phyloP scores from a whole-genome alignment of 306 rosid species.

The Myrica gale region DNA sequence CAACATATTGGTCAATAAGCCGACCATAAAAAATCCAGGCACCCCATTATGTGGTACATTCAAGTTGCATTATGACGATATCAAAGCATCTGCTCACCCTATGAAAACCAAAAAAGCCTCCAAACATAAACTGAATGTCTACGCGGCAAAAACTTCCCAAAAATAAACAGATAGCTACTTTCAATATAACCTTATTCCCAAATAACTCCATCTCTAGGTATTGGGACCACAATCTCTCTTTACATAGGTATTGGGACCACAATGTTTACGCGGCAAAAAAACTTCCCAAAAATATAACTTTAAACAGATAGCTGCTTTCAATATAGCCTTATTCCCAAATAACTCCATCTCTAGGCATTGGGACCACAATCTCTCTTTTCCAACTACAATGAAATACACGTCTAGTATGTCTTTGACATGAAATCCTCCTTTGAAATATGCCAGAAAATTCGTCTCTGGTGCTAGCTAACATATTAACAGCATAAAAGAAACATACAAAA shows the following conservation, averaged over 20 bases:
- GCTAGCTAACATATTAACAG: not conserved
- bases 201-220: not conserved
- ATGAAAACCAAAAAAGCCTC: not conserved
- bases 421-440: not conserved
- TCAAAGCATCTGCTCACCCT: slow-evolving; percentile 5
- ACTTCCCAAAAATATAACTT: not conserved
- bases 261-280: not conserved
- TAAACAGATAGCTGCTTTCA: not conserved
- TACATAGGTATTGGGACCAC: not conserved
- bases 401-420: not conserved
- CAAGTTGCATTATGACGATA: not conserved
- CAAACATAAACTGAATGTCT: not conserved
- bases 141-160: not conserved
- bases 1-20: not conserved
- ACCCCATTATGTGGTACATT: not conserved
- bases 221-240: not conserved
- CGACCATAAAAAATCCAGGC: not conserved
- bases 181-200: not conserved
- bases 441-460: not conserved
- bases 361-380: not conserved
- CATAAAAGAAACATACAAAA: not conserved
- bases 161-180: not conserved
- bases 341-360: not conserved
- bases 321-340: not conserved
- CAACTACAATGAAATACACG: not conserved